Evolutionary conservation across 2,329 filamentous ascomycete genomes (phyloP).

Genomic region (Botrytis squamosa): DNA sequence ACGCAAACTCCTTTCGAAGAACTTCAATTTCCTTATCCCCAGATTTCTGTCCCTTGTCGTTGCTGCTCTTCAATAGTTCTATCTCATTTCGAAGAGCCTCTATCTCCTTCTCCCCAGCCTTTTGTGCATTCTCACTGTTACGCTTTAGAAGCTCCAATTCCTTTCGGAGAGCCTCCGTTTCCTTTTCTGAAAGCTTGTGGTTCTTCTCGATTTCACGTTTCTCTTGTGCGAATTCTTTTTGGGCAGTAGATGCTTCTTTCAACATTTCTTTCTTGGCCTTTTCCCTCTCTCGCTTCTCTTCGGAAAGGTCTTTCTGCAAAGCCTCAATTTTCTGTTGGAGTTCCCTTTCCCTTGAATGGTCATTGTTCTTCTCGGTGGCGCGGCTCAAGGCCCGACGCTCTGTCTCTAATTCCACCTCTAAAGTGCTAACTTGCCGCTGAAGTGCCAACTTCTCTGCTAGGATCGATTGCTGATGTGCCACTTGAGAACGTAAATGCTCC

Average conservation of each 20-base stretch:
- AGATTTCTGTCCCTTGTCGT: slow-evolving; percentile 48
- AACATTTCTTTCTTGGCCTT: slow-evolving; percentile 37
- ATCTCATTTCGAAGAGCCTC: slow-evolving; percentile 38
- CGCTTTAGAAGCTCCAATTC: slow-evolving; percentile 41
- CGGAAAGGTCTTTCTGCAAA: slow-evolving; percentile 40
- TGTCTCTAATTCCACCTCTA: slow-evolving; percentile 80
- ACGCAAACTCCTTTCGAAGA: slow-evolving; percentile 41
- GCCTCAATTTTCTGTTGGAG: slow-evolving; percentile 45
- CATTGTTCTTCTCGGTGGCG: slow-evolving; percentile 46
- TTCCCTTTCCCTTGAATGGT: slow-evolving; percentile 43
- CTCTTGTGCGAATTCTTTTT: slow-evolving; percentile 40
- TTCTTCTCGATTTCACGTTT: slow-evolving; percentile 36
- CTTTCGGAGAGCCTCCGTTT: slow-evolving; percentile 33
- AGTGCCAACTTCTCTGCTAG: slow-evolving; percentile 77
- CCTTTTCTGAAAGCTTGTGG: slow-evolving; percentile 33
- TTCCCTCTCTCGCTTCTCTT: slow-evolving; percentile 37
- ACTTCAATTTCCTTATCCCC: slow-evolving; percentile 48
- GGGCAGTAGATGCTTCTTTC: slow-evolving; percentile 41
- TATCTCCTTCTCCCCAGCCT: slow-evolving; percentile 36
- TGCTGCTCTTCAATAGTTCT: slow-evolving; percentile 41
- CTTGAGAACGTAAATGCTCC: slow-evolving; percentile 60
- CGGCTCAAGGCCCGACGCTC: slow-evolving; percentile 70
- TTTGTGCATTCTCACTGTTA: slow-evolving; percentile 46
- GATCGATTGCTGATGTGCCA: slow-evolving; percentile 61
- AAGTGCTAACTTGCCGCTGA: slow-evolving; percentile 71